Conservation (phyloP, 176 grass and related monocot species). For the Triticum timopheevii region DNA sequence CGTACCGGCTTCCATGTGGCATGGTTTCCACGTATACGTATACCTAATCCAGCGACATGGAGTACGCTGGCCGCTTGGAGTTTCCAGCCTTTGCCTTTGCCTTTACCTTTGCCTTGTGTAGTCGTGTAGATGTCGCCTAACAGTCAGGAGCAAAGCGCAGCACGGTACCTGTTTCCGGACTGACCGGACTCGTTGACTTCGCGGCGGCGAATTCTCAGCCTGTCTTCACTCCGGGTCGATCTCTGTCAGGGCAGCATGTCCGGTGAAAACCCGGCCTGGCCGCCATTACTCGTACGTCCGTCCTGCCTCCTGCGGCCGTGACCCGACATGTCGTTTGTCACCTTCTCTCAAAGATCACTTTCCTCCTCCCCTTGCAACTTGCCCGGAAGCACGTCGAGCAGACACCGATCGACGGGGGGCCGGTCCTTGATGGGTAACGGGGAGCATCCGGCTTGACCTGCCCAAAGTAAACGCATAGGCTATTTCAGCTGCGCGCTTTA, state of each 20-base stretch:
- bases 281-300: background rate
- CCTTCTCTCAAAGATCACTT: background rate
- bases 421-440: background rate
- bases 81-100: background rate
- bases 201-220: background rate
- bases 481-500: background rate
- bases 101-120: no score
- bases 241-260: background rate
- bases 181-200: background rate
- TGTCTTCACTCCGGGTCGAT: background rate
- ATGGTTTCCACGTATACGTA: background rate
- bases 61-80: background rate
- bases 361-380: background rate
- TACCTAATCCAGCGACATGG: background rate
- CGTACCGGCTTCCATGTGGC: background rate
- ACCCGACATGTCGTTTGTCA: background rate
- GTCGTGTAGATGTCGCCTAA: background rate
- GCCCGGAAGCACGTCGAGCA: background rate
- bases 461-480: slow-evolving; percentile 4
- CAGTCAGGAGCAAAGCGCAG: background rate
- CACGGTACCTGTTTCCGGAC: background rate
- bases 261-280: background rate
- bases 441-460: background rate
- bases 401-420: background rate
- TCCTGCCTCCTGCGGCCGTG: background rate